A percentile compares a stretch with the other conserved stretches of the same genome.
These are phyloP conservation scores for Hevea brasiliensis DNA, from an alignment of 345 rosid species.

Conservation along the genomic window DNA sequence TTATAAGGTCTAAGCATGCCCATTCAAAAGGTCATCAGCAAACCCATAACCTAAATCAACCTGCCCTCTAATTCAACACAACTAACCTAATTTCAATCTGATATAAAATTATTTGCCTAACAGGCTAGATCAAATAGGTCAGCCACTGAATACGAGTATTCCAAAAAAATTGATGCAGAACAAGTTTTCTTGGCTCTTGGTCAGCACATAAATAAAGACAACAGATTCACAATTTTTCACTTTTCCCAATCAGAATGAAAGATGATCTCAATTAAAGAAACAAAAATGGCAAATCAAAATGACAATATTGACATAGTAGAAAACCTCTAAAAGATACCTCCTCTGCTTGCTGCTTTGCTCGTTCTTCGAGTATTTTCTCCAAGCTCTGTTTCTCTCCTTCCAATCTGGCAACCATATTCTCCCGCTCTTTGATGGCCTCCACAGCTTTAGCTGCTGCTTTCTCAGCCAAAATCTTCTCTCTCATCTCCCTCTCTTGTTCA, in stretches of 20 bases:
- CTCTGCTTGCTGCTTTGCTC: constrained; percentile 86
- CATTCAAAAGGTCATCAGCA: no score
- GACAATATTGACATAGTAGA: not conserved
- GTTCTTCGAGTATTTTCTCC: constrained; percentile 91
- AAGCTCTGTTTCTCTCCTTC: constrained; percentile 95
- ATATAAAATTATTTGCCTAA: no score
- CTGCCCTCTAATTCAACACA: no score
- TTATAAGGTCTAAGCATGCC: no score
- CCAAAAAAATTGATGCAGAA: not conserved
- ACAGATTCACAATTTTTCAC: not conserved
- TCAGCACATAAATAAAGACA: not conserved
- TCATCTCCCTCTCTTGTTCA: constrained; percentile 75
- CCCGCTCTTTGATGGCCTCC: constrained; percentile 74
- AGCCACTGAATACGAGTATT: no score
- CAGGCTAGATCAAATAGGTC: no score
- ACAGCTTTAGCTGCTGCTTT: constrained; percentile 75
- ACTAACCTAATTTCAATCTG: no score
- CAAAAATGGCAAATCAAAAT: no score
- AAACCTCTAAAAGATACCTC: constrained; percentile 64
- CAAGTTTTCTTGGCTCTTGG: not conserved
- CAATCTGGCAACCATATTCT: constrained; percentile 79
- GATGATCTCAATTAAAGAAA: not conserved
- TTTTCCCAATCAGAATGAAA: not conserved
- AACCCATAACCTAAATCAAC: not conserved
- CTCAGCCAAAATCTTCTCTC: constrained; percentile 74